These are phyloP conservation scores for Arthroderma uncinatum DNA, from an alignment of 2,329 filamentous ascomycete genomes.

Conservation along the genomic window DNA sequence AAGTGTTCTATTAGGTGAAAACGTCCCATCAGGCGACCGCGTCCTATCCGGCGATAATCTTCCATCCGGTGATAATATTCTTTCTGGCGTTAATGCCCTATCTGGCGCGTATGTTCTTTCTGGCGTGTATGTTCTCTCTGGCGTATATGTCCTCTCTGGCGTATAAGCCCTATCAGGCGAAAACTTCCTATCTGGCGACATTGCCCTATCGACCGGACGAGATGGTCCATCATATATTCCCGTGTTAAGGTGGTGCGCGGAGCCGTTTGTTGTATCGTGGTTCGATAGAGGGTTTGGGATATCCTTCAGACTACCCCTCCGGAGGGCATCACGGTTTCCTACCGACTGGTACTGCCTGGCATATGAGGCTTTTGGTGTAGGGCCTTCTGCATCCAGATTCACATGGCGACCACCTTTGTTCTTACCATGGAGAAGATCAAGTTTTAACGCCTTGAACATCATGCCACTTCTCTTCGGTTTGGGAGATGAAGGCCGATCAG, in stretches of 20 bases:
- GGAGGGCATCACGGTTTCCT: neutral
- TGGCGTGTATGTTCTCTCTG: neutral
- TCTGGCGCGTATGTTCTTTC: no score
- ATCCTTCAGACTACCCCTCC: neutral
- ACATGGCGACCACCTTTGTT: neutral
- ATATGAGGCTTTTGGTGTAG: neutral
- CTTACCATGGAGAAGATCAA: neutral
- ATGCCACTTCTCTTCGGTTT: neutral
- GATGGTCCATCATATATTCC: neutral
- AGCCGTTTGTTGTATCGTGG: neutral
- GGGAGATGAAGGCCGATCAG: neutral
- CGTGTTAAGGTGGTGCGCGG: neutral
- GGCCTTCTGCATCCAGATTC: neutral
- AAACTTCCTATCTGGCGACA: neutral
- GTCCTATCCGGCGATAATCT: neutral
- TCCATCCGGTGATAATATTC: neutral
- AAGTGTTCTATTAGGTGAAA: neutral
- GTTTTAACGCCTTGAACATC: neutral
- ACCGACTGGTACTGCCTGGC: neutral
- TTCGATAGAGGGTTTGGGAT: neutral
- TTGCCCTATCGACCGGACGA: neutral
- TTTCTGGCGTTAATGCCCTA: no score
- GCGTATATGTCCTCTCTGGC: neutral
- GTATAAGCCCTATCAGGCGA: neutral
- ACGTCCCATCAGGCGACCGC: neutral